Conservation (phyloP, 352 stramenopile species). For the Phytophthora rubi region DNA sequence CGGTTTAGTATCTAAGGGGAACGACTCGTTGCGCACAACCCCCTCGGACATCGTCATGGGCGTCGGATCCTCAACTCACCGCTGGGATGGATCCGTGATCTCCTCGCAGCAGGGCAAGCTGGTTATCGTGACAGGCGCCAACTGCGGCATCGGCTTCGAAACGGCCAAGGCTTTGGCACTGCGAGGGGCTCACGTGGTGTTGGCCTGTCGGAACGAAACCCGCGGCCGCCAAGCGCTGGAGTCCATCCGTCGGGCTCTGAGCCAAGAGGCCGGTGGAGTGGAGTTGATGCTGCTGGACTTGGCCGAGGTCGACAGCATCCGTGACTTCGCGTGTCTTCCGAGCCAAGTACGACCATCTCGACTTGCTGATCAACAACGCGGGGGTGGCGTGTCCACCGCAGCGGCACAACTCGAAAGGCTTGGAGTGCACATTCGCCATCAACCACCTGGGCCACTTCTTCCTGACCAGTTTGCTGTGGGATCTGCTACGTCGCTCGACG, state of each 20-base stretch:
- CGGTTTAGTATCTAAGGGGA: conserved; percentile 8
- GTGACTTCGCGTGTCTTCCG: conserved; percentile 50
- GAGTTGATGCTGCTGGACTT: conserved; percentile 63
- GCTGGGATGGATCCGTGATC: conserved; percentile 38
- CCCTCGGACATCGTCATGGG: conserved; percentile 12
- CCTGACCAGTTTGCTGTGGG: conserved; percentile 51
- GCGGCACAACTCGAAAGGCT: conserved; percentile 33
- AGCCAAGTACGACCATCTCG: conserved; percentile 44
- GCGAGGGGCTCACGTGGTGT: conserved; percentile 68
- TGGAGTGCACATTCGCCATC: conserved; percentile 52
- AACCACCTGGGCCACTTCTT: conserved; percentile 65
- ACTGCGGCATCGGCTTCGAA: conserved; percentile 86
- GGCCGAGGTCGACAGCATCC: conserved; percentile 47
- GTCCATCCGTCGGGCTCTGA: conserved; percentile 31
- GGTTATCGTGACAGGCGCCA: conserved; percentile 84
- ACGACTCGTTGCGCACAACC: conserved; percentile 3
- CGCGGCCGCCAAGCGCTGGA: conserved; percentile 34
- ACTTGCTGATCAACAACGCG: conserved; percentile 80
- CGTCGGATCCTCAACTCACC: conserved; percentile 14
- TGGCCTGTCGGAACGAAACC: conserved; percentile 68
- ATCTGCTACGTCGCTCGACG: conserved; percentile 29
- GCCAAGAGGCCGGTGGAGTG: conserved; percentile 24
- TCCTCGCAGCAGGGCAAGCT: conserved; percentile 56
- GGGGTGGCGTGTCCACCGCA: conserved; percentile 41
- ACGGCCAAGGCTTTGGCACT: conserved; percentile 63